phyloP scores from a whole-genome alignment of 768 basidiomycete species.

The Hygrophorus pudorinus region DNA sequence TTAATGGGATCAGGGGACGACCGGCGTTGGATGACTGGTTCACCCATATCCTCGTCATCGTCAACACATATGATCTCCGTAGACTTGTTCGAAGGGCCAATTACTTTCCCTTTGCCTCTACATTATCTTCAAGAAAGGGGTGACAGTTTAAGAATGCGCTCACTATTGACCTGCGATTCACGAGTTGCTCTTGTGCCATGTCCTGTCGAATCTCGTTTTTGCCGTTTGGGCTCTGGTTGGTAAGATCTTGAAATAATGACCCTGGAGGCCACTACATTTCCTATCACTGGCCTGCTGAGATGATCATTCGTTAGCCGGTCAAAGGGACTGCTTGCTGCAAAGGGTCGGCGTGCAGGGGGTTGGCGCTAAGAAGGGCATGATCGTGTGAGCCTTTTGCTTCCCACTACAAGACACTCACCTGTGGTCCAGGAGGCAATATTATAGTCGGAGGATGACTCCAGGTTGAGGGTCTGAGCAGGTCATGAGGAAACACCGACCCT shows the following conservation, averaged over 20 bases:
- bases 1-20: conserved; percentile 9
- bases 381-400: too few relatives aligned
- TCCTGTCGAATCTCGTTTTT: neutral
- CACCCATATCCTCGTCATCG: conserved; percentile 6
- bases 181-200: too few relatives aligned
- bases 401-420: too few relatives aligned
- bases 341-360: neutral
- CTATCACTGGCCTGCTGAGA: neutral
- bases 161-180: too few relatives aligned
- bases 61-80: conserved; percentile 6
- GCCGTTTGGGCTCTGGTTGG: neutral
- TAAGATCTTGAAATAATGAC: neutral
- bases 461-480: neutral
- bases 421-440: too few relatives aligned
- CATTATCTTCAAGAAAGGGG: too few relatives aligned
- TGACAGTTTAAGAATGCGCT: too few relatives aligned
- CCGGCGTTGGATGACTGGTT: neutral
- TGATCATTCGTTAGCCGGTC: too few relatives aligned
- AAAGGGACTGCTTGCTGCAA: neutral
- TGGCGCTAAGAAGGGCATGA: too few relatives aligned
- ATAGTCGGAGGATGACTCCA: too few relatives aligned
- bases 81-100: neutral
- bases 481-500: neutral
- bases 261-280: neutral
- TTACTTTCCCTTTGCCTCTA: neutral